These are phyloP conservation scores for Pythium angustatum DNA, from an alignment of 352 stramenopile genomes.

Conservation along the genomic window DNA sequence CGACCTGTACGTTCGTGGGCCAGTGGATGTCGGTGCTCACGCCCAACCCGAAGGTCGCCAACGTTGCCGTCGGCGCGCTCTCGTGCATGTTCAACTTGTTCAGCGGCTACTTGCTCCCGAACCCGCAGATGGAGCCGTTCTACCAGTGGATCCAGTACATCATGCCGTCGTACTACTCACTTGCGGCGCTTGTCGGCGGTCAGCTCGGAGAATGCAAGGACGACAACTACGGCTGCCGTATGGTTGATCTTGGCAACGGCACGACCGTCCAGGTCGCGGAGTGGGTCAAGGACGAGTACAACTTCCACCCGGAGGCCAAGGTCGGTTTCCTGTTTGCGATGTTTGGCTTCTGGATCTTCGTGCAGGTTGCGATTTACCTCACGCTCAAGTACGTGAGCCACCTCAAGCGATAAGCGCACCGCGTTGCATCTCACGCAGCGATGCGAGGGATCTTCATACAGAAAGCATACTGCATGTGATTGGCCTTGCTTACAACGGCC, in stretches of 20 bases:
- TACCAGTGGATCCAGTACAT: conserved; percentile 78
- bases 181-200: conserved; percentile 39
- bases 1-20: conserved; percentile 59
- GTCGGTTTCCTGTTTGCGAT: conserved; percentile 49
- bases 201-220: conserved; percentile 44
- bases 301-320: conserved; percentile 50
- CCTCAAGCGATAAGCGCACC: conserved; percentile 50
- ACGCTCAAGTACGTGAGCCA: conserved; percentile 73
- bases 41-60: conserved; percentile 76
- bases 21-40: conserved; percentile 77
- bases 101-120: conserved; percentile 52
- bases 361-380: conserved; percentile 59
- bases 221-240: conserved; percentile 25
- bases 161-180: conserved; percentile 59
- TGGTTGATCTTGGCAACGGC: conserved; percentile 20
- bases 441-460: not conserved
- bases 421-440: not conserved
- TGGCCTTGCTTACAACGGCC: not conserved
- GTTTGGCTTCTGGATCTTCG: conserved; percentile 54
- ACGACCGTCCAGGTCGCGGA: conserved; percentile 27
- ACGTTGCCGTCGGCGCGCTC: conserved; percentile 65
- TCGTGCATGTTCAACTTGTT: conserved; percentile 77
- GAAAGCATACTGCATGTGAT: not conserved
- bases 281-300: conserved; percentile 50
- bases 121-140: conserved; percentile 47